Percentiles rank a stretch among this genome's conserved stretches.
Conservation (phyloP, 306 rosid genomes). For the Mimosa bimucronata region DNA sequence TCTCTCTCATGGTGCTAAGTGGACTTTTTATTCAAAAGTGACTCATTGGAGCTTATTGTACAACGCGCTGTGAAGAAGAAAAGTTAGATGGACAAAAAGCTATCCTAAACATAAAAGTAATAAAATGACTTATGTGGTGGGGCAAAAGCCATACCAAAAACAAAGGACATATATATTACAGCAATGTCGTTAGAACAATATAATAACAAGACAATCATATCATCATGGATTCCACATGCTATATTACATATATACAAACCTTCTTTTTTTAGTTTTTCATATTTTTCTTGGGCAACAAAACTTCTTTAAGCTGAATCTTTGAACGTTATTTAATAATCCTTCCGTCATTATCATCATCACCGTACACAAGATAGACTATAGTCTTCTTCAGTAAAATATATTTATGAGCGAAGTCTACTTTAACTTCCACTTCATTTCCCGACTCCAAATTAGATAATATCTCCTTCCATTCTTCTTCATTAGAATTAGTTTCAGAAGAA, state of each 20-base stretch:
- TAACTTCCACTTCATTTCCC: background rate
- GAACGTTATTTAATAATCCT: background rate
- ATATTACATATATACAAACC: background rate
- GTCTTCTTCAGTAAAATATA: background rate
- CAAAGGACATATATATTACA: too few relatives aligned
- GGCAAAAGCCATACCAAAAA: too few relatives aligned
- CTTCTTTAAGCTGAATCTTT: background rate
- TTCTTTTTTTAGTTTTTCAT: background rate
- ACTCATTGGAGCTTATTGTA: too few relatives aligned
- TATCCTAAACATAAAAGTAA: too few relatives aligned
- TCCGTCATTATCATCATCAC: background rate
- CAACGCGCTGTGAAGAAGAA: too few relatives aligned
- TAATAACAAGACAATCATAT: too few relatives aligned
- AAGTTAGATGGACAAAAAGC: too few relatives aligned
- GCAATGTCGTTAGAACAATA: too few relatives aligned
- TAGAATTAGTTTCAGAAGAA: background rate
- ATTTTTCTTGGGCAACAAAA: background rate
- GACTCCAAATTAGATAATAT: background rate
- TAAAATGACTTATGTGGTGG: too few relatives aligned
- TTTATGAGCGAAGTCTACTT: background rate
- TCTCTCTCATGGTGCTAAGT: too few relatives aligned
- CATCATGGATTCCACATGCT: background rate
- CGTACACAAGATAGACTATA: constrained; percentile 1
- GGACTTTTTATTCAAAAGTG: too few relatives aligned
- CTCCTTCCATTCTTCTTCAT: background rate